phyloP scores from a whole-genome alignment of 2,329 filamentous ascomycete genomes.

The Hypoxylon sp. region DNA sequence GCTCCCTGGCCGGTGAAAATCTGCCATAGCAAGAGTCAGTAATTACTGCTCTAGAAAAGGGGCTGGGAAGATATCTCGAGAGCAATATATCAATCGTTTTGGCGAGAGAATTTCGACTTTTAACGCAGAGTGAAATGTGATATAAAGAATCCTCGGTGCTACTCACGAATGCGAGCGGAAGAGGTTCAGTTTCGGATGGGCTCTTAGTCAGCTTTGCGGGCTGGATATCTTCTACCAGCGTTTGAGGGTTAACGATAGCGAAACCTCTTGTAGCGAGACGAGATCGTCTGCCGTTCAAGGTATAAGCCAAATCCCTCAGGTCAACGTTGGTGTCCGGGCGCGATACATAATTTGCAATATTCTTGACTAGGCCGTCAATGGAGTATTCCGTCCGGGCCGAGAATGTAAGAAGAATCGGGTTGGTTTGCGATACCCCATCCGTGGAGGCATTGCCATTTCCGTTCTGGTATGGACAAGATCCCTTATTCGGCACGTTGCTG shows the following conservation, averaged over 20 bases:
- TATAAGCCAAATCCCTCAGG: constrained; percentile 1
- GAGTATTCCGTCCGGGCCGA: background rate
- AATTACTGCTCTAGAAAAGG: no score
- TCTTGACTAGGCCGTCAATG: background rate
- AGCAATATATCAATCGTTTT: no score
- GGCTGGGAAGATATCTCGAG: no score
- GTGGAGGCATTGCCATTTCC: background rate
- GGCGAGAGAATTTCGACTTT: no score
- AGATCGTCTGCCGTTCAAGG: background rate
- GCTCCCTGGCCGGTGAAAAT: constrained; percentile 21
- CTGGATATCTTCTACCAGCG: background rate
- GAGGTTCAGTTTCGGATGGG: background rate
- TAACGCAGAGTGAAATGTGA: no score
- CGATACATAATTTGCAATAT: background rate
- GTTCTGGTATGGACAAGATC: no score
- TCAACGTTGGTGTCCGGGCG: background rate
- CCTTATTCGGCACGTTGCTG: background rate
- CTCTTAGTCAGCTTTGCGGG: background rate
- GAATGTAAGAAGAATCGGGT: background rate
- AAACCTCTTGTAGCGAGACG: background rate
- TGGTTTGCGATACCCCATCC: background rate
- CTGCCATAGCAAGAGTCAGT: no score
- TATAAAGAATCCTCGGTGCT: no score
- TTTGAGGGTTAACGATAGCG: background rate
- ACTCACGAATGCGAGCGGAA: constrained; percentile 7